A percentile compares a stretch with the other conserved stretches of the same genome.
These are phyloP conservation scores for Arthrobotrys sphaeroides DNA, from an alignment of 2,329 filamentous ascomycete genomes.

Conservation along the genomic window DNA sequence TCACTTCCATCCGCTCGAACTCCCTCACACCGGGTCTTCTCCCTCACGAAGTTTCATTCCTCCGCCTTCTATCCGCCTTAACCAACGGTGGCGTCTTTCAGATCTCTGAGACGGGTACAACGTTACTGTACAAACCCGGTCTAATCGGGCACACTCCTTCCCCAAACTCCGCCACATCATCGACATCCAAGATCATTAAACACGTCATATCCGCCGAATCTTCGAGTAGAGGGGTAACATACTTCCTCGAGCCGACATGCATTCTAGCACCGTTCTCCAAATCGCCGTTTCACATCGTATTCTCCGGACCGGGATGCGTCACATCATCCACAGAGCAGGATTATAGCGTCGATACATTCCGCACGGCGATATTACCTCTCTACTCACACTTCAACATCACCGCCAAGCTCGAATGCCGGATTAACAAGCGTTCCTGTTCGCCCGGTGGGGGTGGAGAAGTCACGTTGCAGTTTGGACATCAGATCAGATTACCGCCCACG, in stretches of 20 bases:
- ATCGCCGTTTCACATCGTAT: conserved; percentile 85
- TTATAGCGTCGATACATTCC: conserved; percentile 89
- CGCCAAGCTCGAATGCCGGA: conserved; percentile 82
- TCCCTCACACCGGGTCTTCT: conserved; percentile 90
- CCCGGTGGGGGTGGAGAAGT: conserved; percentile 88
- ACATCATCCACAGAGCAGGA: conserved; percentile 88
- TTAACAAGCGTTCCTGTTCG: conserved; percentile 78
- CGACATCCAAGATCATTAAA: conserved; percentile 75
- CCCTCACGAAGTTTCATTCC: conserved; percentile 91
- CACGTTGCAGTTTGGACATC: conserved; percentile 91
- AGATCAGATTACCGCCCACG: conserved; percentile 92
- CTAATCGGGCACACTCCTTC: conserved; percentile 72
- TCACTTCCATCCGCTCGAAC: conserved; percentile 89
- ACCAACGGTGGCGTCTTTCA: conserved; percentile 96
- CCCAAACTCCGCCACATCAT: conserved; percentile 50
- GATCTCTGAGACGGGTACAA: conserved; percentile 95
- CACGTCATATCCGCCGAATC: conserved; percentile 77
- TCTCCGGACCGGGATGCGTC: conserved; percentile 90
- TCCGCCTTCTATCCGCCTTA: conserved; percentile 90
- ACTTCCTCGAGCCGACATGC: conserved; percentile 89
- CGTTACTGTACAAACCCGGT: conserved; percentile 88
- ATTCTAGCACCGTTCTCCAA: conserved; percentile 94
- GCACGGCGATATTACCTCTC: conserved; percentile 88
- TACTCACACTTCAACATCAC: conserved; percentile 91
- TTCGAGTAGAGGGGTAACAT: conserved; percentile 83